A percentile compares a stretch with the other conserved stretches of the same genome.
These are phyloP conservation scores for Eucalyptus pumila DNA, from an alignment of 345 rosid genomes.

Conservation along the genomic window DNA sequence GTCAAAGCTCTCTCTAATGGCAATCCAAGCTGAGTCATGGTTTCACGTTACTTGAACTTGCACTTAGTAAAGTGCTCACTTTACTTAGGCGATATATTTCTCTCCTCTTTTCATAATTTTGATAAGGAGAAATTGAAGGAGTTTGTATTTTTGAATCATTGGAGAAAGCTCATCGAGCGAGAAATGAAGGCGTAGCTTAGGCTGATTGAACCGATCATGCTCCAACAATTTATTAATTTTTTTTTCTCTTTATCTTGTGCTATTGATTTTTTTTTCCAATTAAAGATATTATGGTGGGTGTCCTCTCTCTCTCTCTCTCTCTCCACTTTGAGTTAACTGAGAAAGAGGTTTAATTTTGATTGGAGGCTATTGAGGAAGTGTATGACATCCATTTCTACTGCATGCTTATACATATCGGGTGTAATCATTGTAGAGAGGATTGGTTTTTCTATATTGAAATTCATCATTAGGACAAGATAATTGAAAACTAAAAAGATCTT, in stretches of 20 bases:
- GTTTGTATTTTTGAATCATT: background rate
- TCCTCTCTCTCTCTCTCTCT: background rate
- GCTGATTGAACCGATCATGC: background rate
- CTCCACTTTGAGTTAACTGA: background rate
- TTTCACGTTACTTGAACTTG: background rate
- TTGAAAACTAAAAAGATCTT: too few species aligned
- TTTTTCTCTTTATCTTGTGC: background rate
- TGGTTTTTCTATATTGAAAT: too few species aligned
- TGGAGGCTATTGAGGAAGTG: background rate
- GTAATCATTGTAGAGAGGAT: background rate
- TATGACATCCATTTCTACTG: background rate
- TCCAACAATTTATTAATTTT: background rate
- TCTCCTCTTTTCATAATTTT: background rate
- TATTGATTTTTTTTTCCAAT: too few species aligned
- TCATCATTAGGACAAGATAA: too few species aligned
- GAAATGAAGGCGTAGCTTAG: background rate
- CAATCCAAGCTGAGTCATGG: background rate
- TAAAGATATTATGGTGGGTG: too few species aligned
- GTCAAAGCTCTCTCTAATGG: background rate
- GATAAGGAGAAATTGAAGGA: background rate
- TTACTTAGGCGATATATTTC: background rate
- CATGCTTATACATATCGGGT: background rate
- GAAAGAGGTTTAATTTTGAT: background rate
- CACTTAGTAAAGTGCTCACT: background rate
- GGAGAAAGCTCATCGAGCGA: background rate